Percentiles rank a stretch among this genome's conserved stretches.
Evolutionary conservation across 352 stramenopile genomes (phyloP).

Genomic region (Globisporangium canariense): DNA sequence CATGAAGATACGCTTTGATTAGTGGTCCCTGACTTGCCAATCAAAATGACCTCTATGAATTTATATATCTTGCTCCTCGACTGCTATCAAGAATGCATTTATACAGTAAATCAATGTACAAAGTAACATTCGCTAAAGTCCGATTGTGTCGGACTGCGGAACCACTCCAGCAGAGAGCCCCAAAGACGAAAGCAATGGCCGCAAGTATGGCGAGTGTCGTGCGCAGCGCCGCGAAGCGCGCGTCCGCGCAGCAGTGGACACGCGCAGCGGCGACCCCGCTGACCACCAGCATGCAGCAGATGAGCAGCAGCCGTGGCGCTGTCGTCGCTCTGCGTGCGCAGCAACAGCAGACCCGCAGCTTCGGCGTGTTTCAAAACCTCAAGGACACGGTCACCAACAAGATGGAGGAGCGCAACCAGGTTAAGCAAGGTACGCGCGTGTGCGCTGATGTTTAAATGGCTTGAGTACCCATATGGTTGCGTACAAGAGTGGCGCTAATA

Average conservation of each 20-base stretch:
- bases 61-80: not conserved
- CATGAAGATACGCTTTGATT: not conserved
- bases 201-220: slow-evolving; percentile 17
- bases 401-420: slow-evolving; percentile 78
- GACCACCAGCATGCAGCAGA: slow-evolving; percentile 7
- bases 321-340: not conserved
- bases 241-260: slow-evolving; percentile 26
- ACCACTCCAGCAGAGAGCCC: not conserved
- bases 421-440: slow-evolving; percentile 57
- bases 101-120: not conserved
- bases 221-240: slow-evolving; percentile 33
- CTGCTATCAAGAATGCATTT: not conserved
- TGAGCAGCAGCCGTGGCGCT: not conserved
- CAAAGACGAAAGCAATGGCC: slow-evolving; percentile 16
- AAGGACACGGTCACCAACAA: slow-evolving; percentile 70
- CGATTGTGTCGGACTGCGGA: not conserved
- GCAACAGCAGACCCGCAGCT: slow-evolving; percentile 44
- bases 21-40: not conserved
- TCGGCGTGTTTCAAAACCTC: slow-evolving; percentile 74
- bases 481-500: not conserved
- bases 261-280: slow-evolving; percentile 18
- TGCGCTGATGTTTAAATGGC: not conserved
- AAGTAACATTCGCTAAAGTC: slow-evolving; percentile 4
- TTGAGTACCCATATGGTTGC: not conserved
- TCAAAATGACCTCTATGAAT: slow-evolving; percentile 1